Evolutionary conservation across 2,329 filamentous ascomycete genomes (phyloP).

Genomic region (Colletotrichum sp.): DNA sequence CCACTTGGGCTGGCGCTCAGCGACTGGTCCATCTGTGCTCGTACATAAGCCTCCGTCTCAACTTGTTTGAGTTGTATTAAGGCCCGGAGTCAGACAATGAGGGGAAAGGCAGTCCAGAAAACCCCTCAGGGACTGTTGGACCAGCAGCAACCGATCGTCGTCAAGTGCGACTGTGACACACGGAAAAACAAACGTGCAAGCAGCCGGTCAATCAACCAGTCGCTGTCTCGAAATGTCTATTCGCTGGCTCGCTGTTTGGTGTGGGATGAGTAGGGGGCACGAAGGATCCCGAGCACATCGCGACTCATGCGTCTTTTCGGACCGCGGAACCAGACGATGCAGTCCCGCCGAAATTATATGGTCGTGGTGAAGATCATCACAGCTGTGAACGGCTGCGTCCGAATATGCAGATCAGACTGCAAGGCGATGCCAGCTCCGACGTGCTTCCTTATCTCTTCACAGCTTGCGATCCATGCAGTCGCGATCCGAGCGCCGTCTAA

Average conservation of each 20-base stretch:
- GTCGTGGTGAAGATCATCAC: neutral
- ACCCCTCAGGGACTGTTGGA: neutral
- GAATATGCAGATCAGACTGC: neutral
- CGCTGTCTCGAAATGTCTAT: neutral
- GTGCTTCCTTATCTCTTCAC: neutral
- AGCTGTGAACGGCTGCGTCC: neutral
- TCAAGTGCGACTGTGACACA: neutral
- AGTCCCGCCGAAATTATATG: neutral
- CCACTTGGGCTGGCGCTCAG: neutral
- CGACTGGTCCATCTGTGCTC: slow-evolving; percentile 11
- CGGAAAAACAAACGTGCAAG: neutral
- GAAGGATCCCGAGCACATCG: neutral
- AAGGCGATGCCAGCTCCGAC: neutral
- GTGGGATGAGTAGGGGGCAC: neutral
- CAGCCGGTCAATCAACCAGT: neutral
- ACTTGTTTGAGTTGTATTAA: slow-evolving; percentile 22
- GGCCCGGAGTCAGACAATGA: slow-evolving; percentile 9
- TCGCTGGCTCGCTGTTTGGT: neutral
- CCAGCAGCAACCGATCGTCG: neutral
- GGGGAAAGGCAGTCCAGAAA: neutral
- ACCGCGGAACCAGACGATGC: neutral
- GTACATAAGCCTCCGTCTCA: slow-evolving; percentile 19
- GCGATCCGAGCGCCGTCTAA: neutral
- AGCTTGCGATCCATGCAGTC: neutral
- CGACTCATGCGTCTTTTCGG: neutral